These are phyloP conservation scores for Oenanthe javanica DNA, from an alignment of 140 eudicot species.

Conservation along the genomic window DNA sequence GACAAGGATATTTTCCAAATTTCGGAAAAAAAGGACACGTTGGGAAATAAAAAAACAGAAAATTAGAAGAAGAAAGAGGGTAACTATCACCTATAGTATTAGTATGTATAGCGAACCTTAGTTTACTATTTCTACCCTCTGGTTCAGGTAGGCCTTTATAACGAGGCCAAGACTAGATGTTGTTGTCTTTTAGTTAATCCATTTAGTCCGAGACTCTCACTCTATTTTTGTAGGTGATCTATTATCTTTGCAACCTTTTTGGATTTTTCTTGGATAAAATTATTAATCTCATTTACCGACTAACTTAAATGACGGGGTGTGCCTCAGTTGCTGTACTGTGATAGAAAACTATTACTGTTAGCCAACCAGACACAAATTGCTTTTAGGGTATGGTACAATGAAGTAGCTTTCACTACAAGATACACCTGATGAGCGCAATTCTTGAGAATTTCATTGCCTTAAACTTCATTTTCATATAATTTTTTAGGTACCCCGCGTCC, in stretches of 20 bases:
- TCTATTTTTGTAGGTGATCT: neutral
- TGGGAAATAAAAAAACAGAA: neutral
- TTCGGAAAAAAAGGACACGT: neutral
- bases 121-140: neutral
- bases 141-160: neutral
- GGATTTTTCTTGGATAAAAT: neutral
- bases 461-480: neutral
- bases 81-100: neutral
- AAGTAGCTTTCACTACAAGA: neutral
- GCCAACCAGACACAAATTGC: neutral
- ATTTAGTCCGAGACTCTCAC: neutral
- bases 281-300: neutral
- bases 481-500: constrained; percentile 78
- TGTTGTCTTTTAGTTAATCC: neutral
- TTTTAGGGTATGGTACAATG: constrained; percentile 5
- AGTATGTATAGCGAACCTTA: neutral
- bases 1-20: neutral
- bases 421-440: neutral
- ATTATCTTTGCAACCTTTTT: neutral
- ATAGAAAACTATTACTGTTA: neutral
- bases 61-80: neutral
- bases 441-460: neutral
- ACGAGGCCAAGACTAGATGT: neutral
- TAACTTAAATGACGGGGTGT: neutral
- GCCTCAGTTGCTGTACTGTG: neutral